Base-by-base conservation (phyloP, 1,284 basidiomycete species). In the Melampsora americana region DNA sequence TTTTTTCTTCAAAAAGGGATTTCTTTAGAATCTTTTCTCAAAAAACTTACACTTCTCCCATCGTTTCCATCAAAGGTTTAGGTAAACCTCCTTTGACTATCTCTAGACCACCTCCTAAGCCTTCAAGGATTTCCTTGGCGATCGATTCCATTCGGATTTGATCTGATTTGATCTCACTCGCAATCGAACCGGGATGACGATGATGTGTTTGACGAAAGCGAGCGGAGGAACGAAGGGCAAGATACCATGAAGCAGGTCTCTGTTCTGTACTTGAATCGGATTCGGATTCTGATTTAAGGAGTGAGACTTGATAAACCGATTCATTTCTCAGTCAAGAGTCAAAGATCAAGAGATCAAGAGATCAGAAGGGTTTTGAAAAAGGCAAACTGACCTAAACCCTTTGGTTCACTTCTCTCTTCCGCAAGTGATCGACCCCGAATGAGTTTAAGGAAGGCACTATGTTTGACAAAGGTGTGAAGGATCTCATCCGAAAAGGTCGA, bases 381-480 rank as follows among this genome's bases (percentile, higher is more conserved):
- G 4, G 26, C 11, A 1, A 6, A 23, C 53, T 56, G 6, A 56
- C 53, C n/a, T 7, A 56, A 28, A 9, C 53, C 53, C 6, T 56
- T 14, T 9, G 53, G 53, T 5, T 18, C 53, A 6, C n/a, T 28
- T n/a, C 53, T n/a, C 53, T 56, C 53, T 56, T 56, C 9, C 5
- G 53, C 53, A 6, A 56, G 26, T 23, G 53, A 56, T 7, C 53
- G 53, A 23, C 53, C 53, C 46, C 89, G 86, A 77, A 97, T 84
- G 0, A 96, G 84, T 77, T 88, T 89, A 20, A 98, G 83, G 18
- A 88, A 92, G 81, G 92, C 92, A 0, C 91, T 88, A 80, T 98
- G 95, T 86, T 91, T 95, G 65, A 95, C 90, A 81, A 99, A 99
- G 7, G 87, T 85, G 80, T 92, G 90, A 4, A 96, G 85, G 79